phyloP scores from a whole-genome alignment of 2,329 filamentous ascomycete genomes.

The Dothidotthia symphoricarpi region DNA sequence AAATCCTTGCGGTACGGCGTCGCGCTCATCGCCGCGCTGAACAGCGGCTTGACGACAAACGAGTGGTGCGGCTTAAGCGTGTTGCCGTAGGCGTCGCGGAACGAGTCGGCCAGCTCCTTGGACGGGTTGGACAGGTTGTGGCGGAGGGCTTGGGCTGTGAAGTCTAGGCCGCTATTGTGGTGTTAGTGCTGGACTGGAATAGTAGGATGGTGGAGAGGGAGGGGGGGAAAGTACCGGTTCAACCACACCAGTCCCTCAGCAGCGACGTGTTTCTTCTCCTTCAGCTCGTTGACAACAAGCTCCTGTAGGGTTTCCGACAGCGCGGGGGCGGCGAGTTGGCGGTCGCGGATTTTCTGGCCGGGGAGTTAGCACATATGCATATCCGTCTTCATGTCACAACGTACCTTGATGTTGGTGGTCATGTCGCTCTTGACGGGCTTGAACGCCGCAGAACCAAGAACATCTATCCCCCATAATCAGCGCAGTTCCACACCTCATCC shows the following conservation, averaged over 20 bases:
- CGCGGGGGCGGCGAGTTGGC: conserved; percentile 72
- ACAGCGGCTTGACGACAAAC: conserved; percentile 87
- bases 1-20: conserved; percentile 94
- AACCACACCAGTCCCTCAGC: conserved; percentile 92
- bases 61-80: conserved; percentile 92
- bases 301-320: conserved; percentile 83
- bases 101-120: conserved; percentile 81
- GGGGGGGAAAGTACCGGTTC: conserved; percentile 60
- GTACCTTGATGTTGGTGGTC: conserved; percentile 83
- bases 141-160: conserved; percentile 81
- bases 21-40: conserved; percentile 88
- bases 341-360: conserved; percentile 78
- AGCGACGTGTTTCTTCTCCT: conserved; percentile 82
- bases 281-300: conserved; percentile 82
- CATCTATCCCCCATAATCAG: conserved; percentile 45
- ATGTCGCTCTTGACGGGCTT: conserved; percentile 89
- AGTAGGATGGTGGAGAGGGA: conserved; percentile 3
- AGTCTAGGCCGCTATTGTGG: conserved; percentile 74
- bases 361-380: conserved; percentile 1
- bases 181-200: too few relatives aligned
- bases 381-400: not conserved
- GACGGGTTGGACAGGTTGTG: conserved; percentile 67
- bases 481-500: too few relatives aligned
- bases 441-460: conserved; percentile 71
- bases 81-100: conserved; percentile 77